Conservation (phyloP, 495 filamentous ascomycete species). For the Chlorociboria aeruginascens region DNA sequence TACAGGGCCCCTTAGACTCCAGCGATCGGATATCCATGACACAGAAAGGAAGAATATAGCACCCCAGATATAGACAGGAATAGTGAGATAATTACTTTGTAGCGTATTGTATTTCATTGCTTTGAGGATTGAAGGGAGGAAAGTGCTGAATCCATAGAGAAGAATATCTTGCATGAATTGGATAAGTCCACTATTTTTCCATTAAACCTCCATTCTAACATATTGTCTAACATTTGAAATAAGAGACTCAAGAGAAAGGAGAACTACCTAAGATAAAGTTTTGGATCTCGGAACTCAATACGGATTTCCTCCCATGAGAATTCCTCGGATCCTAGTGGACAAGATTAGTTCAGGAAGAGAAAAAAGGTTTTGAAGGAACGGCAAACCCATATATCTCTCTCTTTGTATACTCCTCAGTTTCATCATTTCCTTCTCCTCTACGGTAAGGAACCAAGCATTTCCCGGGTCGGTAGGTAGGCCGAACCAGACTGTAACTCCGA, state of each 20-base stretch:
- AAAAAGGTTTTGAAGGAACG: background rate
- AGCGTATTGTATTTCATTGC: constrained; percentile 38
- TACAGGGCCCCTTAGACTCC: background rate
- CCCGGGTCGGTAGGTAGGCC: constrained; percentile 39
- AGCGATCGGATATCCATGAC: constrained; percentile 27
- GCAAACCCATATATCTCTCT: constrained; percentile 5
- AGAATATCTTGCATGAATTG: constrained; percentile 42
- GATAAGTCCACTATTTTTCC: constrained; percentile 24
- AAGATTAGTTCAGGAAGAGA: background rate
- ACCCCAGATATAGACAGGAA: constrained; percentile 27
- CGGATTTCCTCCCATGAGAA: constrained; percentile 41
- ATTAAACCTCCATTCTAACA: too few relatives aligned
- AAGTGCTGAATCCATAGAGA: constrained; percentile 48
- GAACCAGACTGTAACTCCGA: constrained; percentile 33
- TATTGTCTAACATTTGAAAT: background rate
- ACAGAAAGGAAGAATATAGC: constrained; percentile 32
- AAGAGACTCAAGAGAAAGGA: background rate
- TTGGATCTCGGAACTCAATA: constrained; percentile 26
- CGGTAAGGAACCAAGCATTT: constrained; percentile 34
- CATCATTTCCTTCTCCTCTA: constrained; percentile 40
- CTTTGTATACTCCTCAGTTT: constrained; percentile 5
- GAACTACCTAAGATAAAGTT: constrained; percentile 18
- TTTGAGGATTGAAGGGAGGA: constrained; percentile 43
- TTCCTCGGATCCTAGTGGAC: constrained; percentile 34
- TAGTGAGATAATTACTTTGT: constrained; percentile 29